Evolutionary conservation across 495 filamentous ascomycete species (phyloP).

Genomic region (Aspergillus nidulans): DNA sequence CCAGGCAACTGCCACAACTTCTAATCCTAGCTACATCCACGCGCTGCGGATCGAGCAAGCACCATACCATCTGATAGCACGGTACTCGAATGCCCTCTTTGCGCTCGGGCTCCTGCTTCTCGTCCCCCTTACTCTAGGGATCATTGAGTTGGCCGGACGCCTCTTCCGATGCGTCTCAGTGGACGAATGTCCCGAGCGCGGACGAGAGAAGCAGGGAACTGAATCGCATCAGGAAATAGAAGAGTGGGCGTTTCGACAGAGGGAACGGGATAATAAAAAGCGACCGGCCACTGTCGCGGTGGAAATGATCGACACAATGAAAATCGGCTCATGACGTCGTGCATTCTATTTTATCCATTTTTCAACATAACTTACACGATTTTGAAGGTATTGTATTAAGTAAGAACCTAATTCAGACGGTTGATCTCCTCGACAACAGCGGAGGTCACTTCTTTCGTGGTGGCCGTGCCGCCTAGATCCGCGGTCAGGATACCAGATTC

Average conservation of each 20-base stretch:
- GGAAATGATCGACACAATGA: not conserved
- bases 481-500: conserved; percentile 54
- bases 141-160: conserved; percentile 3
- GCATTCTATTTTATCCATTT: not conserved
- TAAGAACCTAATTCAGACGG: conserved; percentile 16
- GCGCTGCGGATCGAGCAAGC: not conserved
- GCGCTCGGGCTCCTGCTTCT: conserved; percentile 2
- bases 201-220: conserved; percentile 2
- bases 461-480: conserved; percentile 54
- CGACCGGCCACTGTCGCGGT: not conserved
- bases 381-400: not conserved
- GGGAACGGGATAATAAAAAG: not conserved
- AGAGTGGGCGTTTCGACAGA: not conserved
- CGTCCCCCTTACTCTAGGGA: not conserved
- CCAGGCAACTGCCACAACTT: not conserved
- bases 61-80: not conserved
- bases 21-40: not conserved
- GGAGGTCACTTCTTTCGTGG: conserved; percentile 56
- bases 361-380: not conserved
- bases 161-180: not conserved
- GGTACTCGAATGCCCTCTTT: not conserved
- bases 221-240: conserved; percentile 2
- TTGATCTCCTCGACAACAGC: conserved; percentile 57
- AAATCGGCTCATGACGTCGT: not conserved
- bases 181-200: conserved; percentile 9